Percentiles rank a stretch among this genome's conserved stretches.
Conservation (phyloP, 495 filamentous ascomycete genomes). For the Hypoxylon cercidicola region DNA sequence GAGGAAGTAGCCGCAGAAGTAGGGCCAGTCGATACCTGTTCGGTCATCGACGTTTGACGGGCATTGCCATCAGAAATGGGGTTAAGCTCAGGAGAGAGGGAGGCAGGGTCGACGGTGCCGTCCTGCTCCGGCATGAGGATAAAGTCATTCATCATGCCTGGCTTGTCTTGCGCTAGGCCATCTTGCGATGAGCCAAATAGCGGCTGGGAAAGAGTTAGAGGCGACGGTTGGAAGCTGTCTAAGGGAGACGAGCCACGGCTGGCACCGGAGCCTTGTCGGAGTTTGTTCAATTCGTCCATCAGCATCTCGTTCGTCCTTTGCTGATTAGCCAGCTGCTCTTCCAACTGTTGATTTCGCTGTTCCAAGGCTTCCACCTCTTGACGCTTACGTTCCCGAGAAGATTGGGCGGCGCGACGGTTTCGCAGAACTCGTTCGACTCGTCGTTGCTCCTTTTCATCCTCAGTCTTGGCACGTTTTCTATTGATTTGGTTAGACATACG, state of each 20-base stretch:
- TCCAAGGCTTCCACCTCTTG: conserved; percentile 92
- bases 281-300: conserved; percentile 70
- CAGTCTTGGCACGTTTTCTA: conserved; percentile 97
- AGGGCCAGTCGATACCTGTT: conserved; percentile 39
- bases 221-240: conserved; percentile 53
- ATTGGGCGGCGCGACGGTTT: conserved; percentile 95
- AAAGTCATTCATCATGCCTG: conserved; percentile 51
- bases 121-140: conserved; percentile 49
- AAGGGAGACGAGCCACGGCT: conserved; percentile 52
- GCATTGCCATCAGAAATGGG: conserved; percentile 54
- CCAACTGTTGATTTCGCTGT: conserved; percentile 76
- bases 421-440: conserved; percentile 96
- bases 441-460: conserved; percentile 98
- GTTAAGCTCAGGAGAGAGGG: conserved; percentile 61
- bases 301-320: conserved; percentile 73
- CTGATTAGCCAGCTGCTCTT: conserved; percentile 69
- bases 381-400: conserved; percentile 93
- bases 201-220: conserved; percentile 62
- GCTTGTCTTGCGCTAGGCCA: conserved; percentile 36
- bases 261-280: conserved; percentile 66
- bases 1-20: conserved; percentile 68
- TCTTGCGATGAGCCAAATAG: conserved; percentile 60
- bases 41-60: conserved; percentile 33
- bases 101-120: conserved; percentile 64
- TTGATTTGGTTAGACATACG: conserved; percentile 25